phyloP scores from a whole-genome alignment of 2,329 filamentous ascomycete species.

The Fusarium globosum region DNA sequence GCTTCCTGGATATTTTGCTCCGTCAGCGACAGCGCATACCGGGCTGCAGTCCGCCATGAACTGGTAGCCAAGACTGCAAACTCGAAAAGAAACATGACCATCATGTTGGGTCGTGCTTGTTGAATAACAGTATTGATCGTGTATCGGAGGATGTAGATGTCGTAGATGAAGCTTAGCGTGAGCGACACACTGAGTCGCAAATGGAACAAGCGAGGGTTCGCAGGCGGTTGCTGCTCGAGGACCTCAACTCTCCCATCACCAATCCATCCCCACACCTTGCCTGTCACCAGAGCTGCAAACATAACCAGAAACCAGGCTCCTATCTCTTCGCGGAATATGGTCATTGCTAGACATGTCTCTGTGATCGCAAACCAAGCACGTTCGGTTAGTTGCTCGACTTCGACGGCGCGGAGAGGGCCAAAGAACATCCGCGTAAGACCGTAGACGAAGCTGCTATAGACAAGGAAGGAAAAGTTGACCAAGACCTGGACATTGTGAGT shows the following conservation, averaged over 20 bases:
- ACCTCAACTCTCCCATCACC: slow-evolving; percentile 94
- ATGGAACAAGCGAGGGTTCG: slow-evolving; percentile 90
- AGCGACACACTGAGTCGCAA: slow-evolving; percentile 82
- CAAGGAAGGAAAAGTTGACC: slow-evolving; percentile 87
- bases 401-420: slow-evolving; percentile 88
- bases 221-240: slow-evolving; percentile 92
- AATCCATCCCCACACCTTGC: slow-evolving; percentile 99
- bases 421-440: slow-evolving; percentile 91
- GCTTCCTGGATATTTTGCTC: slow-evolving; percentile 80
- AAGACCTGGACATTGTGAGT: slow-evolving; percentile 70
- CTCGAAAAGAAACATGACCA: slow-evolving; percentile 99
- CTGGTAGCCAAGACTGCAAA: slow-evolving; percentile 88
- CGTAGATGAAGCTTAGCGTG: slow-evolving; percentile 81
- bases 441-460: slow-evolving; percentile 84
- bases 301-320: slow-evolving; percentile 95
- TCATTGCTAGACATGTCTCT: slow-evolving; percentile 97
- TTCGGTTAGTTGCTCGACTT: slow-evolving; percentile 97
- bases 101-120: slow-evolving; percentile 94
- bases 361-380: slow-evolving; percentile 98
- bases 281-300: slow-evolving; percentile 92
- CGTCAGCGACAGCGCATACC: slow-evolving; percentile 81
- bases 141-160: slow-evolving; percentile 83
- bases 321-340: slow-evolving; percentile 94
- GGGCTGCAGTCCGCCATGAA: slow-evolving; percentile 80
- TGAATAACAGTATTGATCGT: slow-evolving; percentile 84